Conservation (phyloP, 148 eudicot species). For the Heliosperma pusillum region DNA sequence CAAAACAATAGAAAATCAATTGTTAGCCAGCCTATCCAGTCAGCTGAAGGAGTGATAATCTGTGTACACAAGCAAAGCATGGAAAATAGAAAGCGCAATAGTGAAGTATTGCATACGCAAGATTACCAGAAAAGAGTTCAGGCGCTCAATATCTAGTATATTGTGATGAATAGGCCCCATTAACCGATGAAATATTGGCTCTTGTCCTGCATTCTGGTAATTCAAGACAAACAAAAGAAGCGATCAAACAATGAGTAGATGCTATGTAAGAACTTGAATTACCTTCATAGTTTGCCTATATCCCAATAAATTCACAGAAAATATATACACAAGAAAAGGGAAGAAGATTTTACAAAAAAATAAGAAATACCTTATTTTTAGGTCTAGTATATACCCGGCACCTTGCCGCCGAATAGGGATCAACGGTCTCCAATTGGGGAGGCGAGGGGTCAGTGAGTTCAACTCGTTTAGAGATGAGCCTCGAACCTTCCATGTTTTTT, state of each 20-base stretch:
- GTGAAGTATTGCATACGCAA: conserved; percentile 5
- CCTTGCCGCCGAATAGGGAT: conserved; percentile 70
- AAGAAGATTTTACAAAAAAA: neutral
- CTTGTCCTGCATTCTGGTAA: conserved; percentile 42
- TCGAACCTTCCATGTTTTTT: conserved; percentile 45
- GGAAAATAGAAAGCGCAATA: neutral
- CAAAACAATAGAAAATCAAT: conserved; percentile 10
- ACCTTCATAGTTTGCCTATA: neutral
- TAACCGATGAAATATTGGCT: conserved; percentile 62
- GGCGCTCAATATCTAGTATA: conserved; percentile 52
- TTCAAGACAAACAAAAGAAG: conserved; percentile 12
- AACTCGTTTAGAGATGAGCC: conserved; percentile 48
- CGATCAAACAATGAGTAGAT: conserved; percentile 12
- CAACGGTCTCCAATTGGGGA: conserved; percentile 32
- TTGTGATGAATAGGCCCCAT: conserved; percentile 76
- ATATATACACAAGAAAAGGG: neutral
- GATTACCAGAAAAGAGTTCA: conserved; percentile 50
- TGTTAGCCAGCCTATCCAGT: conserved; percentile 8
- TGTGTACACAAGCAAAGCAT: conserved; percentile 5
- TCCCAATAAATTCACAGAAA: neutral
- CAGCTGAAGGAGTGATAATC: neutral
- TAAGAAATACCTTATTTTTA: conserved; percentile 45
- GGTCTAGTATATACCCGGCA: conserved; percentile 59
- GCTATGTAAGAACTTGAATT: neutral
- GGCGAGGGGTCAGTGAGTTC: conserved; percentile 38